Percentiles rank a stretch among this genome's conserved stretches.
Conservation (phyloP, 139 green algal genomes). For the Chlorella vulgaris region DNA sequence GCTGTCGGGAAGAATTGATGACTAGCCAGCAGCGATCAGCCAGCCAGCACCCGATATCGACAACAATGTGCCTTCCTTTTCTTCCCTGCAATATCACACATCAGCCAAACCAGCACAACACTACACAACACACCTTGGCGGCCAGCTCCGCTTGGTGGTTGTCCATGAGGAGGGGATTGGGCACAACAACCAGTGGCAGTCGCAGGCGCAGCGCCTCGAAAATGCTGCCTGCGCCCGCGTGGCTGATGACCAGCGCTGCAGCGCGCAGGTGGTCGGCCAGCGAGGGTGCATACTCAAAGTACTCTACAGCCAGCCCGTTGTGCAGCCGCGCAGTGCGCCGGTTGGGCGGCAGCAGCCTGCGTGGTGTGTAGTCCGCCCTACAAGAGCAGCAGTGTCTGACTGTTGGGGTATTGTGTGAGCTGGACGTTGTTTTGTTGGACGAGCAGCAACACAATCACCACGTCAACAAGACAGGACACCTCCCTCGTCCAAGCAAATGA, state of each 20-base stretch:
- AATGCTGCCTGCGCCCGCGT: conserved; percentile 80
- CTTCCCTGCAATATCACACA: too few relatives aligned
- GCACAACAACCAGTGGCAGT: conserved; percentile 76
- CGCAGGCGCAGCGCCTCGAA: conserved; percentile 78
- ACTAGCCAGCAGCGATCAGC: too few relatives aligned
- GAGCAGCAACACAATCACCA: too few relatives aligned
- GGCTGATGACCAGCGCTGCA: conserved; percentile 80
- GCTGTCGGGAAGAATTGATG: not conserved
- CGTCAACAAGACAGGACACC: too few relatives aligned
- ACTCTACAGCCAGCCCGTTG: conserved; percentile 61
- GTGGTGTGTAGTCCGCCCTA: conserved; percentile 52
- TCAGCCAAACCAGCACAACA: too few relatives aligned
- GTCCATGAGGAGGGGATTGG: conserved; percentile 86
- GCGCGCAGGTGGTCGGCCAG: conserved; percentile 56
- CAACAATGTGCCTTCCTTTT: too few relatives aligned
- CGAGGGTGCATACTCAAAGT: conserved; percentile 75
- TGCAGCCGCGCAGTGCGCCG: conserved; percentile 21
- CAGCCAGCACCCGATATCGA: too few relatives aligned
- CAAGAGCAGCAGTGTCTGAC: too few relatives aligned
- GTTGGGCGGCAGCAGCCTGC: conserved; percentile 48
- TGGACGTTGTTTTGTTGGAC: not conserved
- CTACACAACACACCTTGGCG: conserved; percentile 9
- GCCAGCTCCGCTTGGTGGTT: conserved; percentile 78
- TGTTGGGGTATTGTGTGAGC: not conserved
- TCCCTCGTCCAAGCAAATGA: too few relatives aligned